Conservation (phyloP, 139 green algal species). For the Spirogloea muscicola region DNA sequence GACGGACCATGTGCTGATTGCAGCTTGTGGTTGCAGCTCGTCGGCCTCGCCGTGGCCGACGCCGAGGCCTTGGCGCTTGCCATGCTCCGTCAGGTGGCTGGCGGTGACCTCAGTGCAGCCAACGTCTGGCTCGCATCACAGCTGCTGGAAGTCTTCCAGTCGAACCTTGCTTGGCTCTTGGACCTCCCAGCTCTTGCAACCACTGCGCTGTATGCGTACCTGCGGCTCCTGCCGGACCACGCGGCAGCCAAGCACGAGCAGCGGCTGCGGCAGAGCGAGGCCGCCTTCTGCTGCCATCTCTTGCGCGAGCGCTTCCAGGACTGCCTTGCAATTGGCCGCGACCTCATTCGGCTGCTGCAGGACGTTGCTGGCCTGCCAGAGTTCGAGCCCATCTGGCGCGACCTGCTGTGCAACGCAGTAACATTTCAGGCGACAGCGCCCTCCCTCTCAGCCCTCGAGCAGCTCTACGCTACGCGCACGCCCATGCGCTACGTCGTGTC, state of each 20-base stretch:
- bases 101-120: constrained; percentile 21
- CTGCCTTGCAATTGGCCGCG: constrained; percentile 39
- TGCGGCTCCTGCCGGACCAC: constrained; percentile 41
- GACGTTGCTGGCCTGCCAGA: constrained; percentile 39
- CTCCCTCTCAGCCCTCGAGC: constrained; percentile 30
- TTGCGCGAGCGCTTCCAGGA: constrained; percentile 37
- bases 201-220: constrained; percentile 35
- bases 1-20: too few relatives aligned
- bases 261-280: constrained; percentile 35
- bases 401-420: constrained; percentile 34
- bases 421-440: constrained; percentile 34
- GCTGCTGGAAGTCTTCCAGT: constrained; percentile 25
- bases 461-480: constrained; percentile 36
- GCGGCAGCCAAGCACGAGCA: constrained; percentile 6
- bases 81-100: constrained; percentile 36
- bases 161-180: constrained; percentile 25
- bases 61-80: constrained; percentile 13
- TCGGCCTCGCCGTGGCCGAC: constrained; percentile 12
- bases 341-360: constrained; percentile 43
- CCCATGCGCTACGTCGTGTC: constrained; percentile 30
- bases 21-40: too few relatives aligned
- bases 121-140: constrained; percentile 43
- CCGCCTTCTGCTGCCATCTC: constrained; percentile 36
- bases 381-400: constrained; percentile 46
- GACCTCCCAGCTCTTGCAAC: constrained; percentile 10